phyloP scores from a whole-genome alignment of 2,329 filamentous ascomycete genomes.

The Akanthomyces dipterigenus region DNA sequence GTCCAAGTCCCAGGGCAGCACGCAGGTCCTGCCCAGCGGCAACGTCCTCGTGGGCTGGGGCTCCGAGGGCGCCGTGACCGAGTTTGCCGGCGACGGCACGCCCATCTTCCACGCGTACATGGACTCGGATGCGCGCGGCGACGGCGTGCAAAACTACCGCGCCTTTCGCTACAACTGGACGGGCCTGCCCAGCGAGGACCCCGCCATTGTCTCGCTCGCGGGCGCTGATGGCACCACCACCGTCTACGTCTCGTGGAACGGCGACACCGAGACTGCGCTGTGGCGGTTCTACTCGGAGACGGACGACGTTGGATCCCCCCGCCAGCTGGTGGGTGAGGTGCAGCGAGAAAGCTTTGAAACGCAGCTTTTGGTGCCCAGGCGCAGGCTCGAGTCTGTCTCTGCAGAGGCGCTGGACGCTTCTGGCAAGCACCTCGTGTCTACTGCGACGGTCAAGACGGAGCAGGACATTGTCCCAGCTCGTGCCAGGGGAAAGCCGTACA shows the following conservation, averaged over 20 bases:
- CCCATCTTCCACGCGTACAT: slow-evolving; percentile 38
- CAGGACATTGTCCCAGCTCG: slow-evolving; percentile 15
- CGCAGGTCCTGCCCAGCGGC: slow-evolving; percentile 44
- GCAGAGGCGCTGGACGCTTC: slow-evolving; percentile 21
- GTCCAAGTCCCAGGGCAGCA: slow-evolving; percentile 39
- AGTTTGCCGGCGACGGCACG: slow-evolving; percentile 36
- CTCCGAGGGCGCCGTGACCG: slow-evolving; percentile 37
- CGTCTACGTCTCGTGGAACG: slow-evolving; percentile 48
- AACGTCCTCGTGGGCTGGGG: slow-evolving; percentile 52
- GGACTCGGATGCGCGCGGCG: slow-evolving; percentile 21
- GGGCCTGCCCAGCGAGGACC: slow-evolving; percentile 28
- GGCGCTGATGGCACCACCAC: slow-evolving; percentile 15
- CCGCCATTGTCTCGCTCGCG: slow-evolving; percentile 23
- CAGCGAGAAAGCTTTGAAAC: slow-evolving; percentile 40
- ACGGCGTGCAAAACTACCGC: slow-evolving; percentile 34
- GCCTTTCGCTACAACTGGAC: slow-evolving; percentile 45
- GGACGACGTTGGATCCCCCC: slow-evolving; percentile 28
- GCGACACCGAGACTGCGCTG: slow-evolving; percentile 36
- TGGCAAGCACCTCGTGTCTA: slow-evolving; percentile 18
- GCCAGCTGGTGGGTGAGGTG: slow-evolving; percentile 30
- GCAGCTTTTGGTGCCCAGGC: slow-evolving; percentile 15
- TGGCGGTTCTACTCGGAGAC: slow-evolving; percentile 28
- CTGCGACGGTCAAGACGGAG: slow-evolving; percentile 18
- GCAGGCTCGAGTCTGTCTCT: slow-evolving; percentile 15
- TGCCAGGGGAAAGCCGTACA: not conserved